phyloP scores from a whole-genome alignment of 2,329 filamentous ascomycete species.

The Aspergillus eucalypticola region DNA sequence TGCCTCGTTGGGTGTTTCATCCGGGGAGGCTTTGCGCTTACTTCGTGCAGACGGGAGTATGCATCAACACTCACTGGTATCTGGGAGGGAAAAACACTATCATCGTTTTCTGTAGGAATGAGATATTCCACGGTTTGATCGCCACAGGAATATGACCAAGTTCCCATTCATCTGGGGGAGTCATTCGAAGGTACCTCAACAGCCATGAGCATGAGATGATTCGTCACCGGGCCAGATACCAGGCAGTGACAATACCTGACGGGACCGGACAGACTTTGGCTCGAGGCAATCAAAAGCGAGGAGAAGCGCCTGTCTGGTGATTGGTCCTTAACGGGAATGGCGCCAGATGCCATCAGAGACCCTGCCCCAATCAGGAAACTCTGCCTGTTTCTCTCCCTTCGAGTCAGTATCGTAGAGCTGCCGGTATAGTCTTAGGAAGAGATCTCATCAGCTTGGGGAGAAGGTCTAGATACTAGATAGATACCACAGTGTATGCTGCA shows the following conservation, averaged over 20 bases:
- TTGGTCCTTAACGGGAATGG: conserved; percentile 20
- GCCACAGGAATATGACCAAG: not conserved
- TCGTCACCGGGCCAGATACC: not conserved
- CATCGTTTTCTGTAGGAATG: no score
- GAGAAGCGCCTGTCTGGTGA: conserved; percentile 23
- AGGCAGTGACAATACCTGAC: conserved; percentile 14
- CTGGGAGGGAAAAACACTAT: no score
- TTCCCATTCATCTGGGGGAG: not conserved
- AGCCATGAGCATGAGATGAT: not conserved
- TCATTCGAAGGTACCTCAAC: not conserved
- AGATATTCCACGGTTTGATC: not conserved
- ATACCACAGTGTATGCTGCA: not conserved
- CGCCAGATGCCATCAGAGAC: conserved; percentile 10
- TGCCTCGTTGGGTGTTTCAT: not conserved
- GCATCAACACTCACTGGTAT: no score
- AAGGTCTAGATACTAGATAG: not conserved
- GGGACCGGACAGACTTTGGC: not conserved
- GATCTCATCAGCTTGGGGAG: not conserved
- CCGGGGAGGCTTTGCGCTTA: not conserved
- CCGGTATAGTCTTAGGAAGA: no score
- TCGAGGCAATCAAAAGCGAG: conserved; percentile 12
- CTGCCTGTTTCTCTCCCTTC: not conserved
- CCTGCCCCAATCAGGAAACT: conserved; percentile 2
- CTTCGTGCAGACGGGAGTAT: no score
- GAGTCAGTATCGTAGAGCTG: not conserved